Conservation (phyloP, 1,284 basidiomycete genomes). For the Malassezia vespertilionis region DNA sequence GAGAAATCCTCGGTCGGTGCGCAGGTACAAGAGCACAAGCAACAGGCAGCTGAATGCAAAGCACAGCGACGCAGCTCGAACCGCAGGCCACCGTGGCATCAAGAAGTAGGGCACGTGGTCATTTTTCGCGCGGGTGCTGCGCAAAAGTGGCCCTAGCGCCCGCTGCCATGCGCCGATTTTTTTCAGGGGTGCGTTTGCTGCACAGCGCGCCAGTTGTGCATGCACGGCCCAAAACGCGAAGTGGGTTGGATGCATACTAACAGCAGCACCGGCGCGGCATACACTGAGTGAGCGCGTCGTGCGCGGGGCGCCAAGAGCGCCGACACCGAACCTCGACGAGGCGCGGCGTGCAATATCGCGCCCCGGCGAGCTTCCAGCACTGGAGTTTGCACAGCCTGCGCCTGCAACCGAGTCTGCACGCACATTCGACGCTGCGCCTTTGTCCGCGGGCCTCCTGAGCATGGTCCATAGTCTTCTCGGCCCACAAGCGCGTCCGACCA, state of each 20-base stretch:
- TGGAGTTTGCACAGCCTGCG: slow-evolving; percentile 4
- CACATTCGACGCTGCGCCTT: slow-evolving; percentile 8
- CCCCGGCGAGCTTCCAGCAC: slow-evolving; percentile 11
- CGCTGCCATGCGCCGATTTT: not conserved
- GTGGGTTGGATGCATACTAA: no score
- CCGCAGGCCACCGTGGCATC: no score
- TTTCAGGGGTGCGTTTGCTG: not conserved
- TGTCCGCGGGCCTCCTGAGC: slow-evolving; percentile 10
- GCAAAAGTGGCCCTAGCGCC: not conserved
- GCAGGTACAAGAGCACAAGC: not conserved
- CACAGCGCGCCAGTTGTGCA: no score
- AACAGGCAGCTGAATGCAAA: not conserved
- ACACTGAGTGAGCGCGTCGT: no score
- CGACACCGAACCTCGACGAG: no score
- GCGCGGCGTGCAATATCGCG: no score
- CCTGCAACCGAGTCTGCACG: not conserved
- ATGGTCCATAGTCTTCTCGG: slow-evolving; percentile 15
- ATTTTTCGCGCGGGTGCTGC: not conserved
- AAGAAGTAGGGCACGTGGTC: no score
- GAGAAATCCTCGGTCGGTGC: not conserved
- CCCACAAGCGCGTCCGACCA: slow-evolving; percentile 9
- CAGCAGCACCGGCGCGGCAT: no score
- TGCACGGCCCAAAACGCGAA: no score
- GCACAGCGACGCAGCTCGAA: not conserved
- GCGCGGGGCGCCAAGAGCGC: no score